Conservation (phyloP, 2,329 filamentous ascomycete species). For the Exophiala aquamarina region DNA sequence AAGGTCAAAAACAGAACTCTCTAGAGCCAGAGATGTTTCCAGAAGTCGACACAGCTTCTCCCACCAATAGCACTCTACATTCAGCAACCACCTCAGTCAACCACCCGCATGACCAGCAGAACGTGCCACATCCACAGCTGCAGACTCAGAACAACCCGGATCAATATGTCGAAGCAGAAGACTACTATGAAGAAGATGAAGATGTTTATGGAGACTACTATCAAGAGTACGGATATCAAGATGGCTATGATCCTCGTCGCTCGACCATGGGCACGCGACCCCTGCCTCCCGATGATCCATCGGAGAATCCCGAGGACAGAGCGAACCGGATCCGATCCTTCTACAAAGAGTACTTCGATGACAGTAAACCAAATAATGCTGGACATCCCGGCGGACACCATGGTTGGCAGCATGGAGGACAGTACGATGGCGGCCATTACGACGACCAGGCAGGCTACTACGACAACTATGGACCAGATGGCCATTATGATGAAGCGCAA, state of each 20-base stretch:
- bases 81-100: conserved; percentile 11
- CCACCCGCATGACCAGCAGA: neutral
- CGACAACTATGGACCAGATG: conserved; percentile 1
- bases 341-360: conserved; percentile 99
- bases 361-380: conserved; percentile 48
- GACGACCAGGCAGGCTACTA: conserved; percentile 68
- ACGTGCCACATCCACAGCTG: conserved; percentile 1
- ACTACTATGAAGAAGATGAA: conserved; percentile 18
- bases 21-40: neutral
- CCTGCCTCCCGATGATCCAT: conserved; percentile 79
- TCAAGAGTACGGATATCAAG: conserved; percentile 21
- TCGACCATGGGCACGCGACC: conserved; percentile 71
- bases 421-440: conserved; percentile 67
- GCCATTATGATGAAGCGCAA: conserved; percentile 38
- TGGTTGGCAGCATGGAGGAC: conserved; percentile 67
- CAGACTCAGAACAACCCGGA: conserved; percentile 9
- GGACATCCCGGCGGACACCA: no score
- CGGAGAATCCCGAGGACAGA: conserved; percentile 88
- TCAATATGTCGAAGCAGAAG: conserved; percentile 7
- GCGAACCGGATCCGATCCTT: conserved; percentile 97
- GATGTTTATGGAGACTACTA: conserved; percentile 12
- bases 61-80: conserved; percentile 7
- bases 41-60: neutral
- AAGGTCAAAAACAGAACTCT: conserved; percentile 10
- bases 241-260: conserved; percentile 46